Evolutionary conservation across 2,329 filamentous ascomycete species (phyloP).

Genomic region (Trichoderma semiorbis): DNA sequence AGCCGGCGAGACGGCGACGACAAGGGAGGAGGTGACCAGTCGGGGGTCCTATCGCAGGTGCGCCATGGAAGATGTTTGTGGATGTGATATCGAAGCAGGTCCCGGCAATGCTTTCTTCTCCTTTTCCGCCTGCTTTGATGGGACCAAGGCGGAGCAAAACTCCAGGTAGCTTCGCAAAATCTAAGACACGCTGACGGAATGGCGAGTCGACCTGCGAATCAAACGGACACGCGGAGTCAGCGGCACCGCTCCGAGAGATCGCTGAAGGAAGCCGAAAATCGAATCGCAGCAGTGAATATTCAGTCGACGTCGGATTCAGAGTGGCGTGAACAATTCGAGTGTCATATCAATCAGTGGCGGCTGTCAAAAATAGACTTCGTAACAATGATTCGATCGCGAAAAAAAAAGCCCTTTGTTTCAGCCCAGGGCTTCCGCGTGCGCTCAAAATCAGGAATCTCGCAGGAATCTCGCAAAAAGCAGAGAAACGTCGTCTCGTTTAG

Average conservation of each 20-base stretch:
- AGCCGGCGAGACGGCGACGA: slow-evolving; percentile 15
- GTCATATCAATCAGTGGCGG: slow-evolving; percentile 6
- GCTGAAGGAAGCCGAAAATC: neutral
- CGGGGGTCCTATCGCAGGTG: slow-evolving; percentile 11
- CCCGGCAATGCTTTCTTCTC: neutral
- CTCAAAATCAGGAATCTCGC: neutral
- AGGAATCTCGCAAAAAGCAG: neutral
- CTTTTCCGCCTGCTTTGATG: neutral
- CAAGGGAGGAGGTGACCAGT: slow-evolving; percentile 8
- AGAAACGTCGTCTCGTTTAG: neutral
- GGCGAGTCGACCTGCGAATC: neutral
- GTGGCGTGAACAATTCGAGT: neutral
- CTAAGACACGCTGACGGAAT: neutral
- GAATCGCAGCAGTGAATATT: neutral
- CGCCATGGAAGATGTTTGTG: slow-evolving; percentile 14
- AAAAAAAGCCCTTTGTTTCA: neutral
- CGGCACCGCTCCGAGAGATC: neutral
- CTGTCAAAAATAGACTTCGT: neutral
- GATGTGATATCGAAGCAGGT: neutral
- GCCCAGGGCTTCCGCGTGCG: slow-evolving; percentile 3
- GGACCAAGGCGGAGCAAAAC: neutral
- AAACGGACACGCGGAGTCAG: neutral
- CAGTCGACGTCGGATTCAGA: neutral
- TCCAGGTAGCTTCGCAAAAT: neutral
- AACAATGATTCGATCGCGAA: neutral